These are phyloP conservation scores for Emericellopsis atlantica DNA, from an alignment of 2,329 filamentous ascomycete species.

Conservation along the genomic window DNA sequence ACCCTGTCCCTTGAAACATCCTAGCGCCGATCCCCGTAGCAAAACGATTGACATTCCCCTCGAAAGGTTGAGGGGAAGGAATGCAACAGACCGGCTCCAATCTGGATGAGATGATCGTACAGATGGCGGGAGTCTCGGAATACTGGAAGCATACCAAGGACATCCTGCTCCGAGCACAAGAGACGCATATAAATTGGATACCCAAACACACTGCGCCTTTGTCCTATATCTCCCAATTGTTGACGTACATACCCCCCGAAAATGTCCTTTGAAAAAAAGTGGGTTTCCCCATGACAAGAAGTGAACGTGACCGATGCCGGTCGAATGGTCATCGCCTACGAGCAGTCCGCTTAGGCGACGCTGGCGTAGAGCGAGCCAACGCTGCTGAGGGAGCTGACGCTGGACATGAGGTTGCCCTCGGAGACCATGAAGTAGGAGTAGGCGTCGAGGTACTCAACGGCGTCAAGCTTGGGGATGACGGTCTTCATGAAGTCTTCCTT, in stretches of 20 bases:
- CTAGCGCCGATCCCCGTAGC: background rate
- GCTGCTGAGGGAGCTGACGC: conserved; percentile 23
- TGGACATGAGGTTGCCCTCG: conserved; percentile 27
- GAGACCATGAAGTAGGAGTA: conserved; percentile 46
- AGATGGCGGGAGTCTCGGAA: background rate
- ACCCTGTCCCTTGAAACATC: background rate
- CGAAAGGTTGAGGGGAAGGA: background rate
- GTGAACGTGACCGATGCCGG: conserved; percentile 7
- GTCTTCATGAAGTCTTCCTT: conserved; percentile 33
- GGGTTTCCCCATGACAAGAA: conserved; percentile 23
- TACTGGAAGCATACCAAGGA: too few species aligned
- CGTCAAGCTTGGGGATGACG: conserved; percentile 35
- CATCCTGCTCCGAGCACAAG: too few species aligned
- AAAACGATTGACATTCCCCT: background rate
- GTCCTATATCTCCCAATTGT: background rate
- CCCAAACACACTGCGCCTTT: background rate
- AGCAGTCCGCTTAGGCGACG: conserved; percentile 9
- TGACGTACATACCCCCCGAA: background rate
- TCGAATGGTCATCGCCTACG: background rate
- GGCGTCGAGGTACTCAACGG: conserved; percentile 34
- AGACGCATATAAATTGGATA: background rate
- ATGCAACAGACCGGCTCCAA: background rate
- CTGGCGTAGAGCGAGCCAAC: conserved; percentile 38
- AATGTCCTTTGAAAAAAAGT: conserved; percentile 8
- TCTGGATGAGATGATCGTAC: background rate